Percentiles rank a stretch among this genome's conserved stretches.
phyloP scores from a whole-genome alignment of 1,139 yeast genomes.

The Tardiomyces blankii region DNA sequence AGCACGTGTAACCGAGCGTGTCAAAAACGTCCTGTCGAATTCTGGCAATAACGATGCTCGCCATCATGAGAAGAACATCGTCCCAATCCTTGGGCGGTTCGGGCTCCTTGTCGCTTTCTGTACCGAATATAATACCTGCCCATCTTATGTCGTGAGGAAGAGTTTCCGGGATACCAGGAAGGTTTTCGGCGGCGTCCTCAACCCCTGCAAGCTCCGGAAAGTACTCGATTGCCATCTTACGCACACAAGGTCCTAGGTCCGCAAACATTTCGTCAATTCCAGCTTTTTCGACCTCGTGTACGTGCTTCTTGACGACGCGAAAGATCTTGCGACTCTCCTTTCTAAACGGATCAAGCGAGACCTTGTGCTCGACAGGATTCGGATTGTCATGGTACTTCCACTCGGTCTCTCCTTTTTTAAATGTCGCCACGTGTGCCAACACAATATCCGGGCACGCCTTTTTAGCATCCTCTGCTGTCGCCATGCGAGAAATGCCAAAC shows the following conservation, averaged over 20 bases:
- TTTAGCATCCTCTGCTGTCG: slow-evolving; percentile 52
- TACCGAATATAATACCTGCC: slow-evolving; percentile 16
- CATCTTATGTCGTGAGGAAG: slow-evolving; percentile 25
- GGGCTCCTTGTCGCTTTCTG: slow-evolving; percentile 7
- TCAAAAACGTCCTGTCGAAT: slow-evolving; percentile 43
- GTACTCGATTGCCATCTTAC: slow-evolving; percentile 22
- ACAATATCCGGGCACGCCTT: slow-evolving; percentile 65
- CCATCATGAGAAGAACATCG: slow-evolving; percentile 59
- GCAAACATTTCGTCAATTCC: slow-evolving; percentile 90
- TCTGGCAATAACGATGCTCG: slow-evolving; percentile 44
- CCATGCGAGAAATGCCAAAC: slow-evolving; percentile 74
- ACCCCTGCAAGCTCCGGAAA: slow-evolving; percentile 25
- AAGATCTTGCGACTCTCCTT: slow-evolving; percentile 76
- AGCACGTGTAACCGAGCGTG: slow-evolving; percentile 69
- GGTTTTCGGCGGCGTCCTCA: slow-evolving; percentile 3
- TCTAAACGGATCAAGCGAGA: slow-evolving; percentile 82
- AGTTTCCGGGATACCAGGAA: slow-evolving; percentile 32
- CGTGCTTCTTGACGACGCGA: slow-evolving; percentile 38
- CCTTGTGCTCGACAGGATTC: slow-evolving; percentile 56
- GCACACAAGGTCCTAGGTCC: slow-evolving; percentile 57
- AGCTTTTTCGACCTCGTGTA: slow-evolving; percentile 61
- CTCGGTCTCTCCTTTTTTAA: slow-evolving; percentile 69
- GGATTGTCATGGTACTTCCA: slow-evolving; percentile 61
- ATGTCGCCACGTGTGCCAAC: slow-evolving; percentile 90
- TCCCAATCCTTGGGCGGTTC: slow-evolving; percentile 56